A percentile compares a stretch with the other conserved stretches of the same genome.
phyloP scores from a whole-genome alignment of 805 yeast species.

The Suhomyces canberraensis region DNA sequence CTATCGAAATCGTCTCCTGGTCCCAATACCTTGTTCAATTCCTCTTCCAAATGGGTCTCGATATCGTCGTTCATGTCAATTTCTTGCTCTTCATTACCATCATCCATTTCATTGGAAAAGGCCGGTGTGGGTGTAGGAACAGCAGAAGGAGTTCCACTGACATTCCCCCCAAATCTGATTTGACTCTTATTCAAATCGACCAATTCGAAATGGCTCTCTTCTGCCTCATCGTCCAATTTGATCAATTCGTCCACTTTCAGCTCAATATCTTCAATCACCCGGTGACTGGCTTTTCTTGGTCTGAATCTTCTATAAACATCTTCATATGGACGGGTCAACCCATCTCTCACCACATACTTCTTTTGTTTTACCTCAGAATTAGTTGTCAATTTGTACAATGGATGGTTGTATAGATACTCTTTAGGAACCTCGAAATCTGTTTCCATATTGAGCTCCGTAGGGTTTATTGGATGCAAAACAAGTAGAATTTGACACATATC shows the following conservation, averaged over 20 bases:
- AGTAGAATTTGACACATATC: constrained; percentile 84
- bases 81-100: constrained; percentile 21
- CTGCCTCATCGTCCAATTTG: constrained; percentile 77
- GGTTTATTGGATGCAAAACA: constrained; percentile 52
- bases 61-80: constrained; percentile 24
- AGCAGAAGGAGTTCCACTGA: constrained; percentile 24
- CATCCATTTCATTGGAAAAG: background rate
- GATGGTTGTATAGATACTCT: constrained; percentile 34
- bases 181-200: constrained; percentile 51
- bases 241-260: constrained; percentile 73
- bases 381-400: constrained; percentile 34
- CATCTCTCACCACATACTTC: constrained; percentile 62
- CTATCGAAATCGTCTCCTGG: constrained; percentile 36
- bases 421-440: constrained; percentile 44
- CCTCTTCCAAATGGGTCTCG: constrained; percentile 48
- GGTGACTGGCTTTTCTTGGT: constrained; percentile 64
- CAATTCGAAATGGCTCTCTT: constrained; percentile 72
- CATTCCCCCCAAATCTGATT: constrained; percentile 15
- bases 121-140: constrained; percentile 19
- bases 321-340: constrained; percentile 77
- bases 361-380: constrained; percentile 41
- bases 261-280: constrained; percentile 75
- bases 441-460: constrained; percentile 40
- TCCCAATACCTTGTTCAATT: constrained; percentile 51
- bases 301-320: constrained; percentile 68